Conservation (phyloP, 2,329 filamentous ascomycete genomes). For the Fusarium heterosporum region DNA sequence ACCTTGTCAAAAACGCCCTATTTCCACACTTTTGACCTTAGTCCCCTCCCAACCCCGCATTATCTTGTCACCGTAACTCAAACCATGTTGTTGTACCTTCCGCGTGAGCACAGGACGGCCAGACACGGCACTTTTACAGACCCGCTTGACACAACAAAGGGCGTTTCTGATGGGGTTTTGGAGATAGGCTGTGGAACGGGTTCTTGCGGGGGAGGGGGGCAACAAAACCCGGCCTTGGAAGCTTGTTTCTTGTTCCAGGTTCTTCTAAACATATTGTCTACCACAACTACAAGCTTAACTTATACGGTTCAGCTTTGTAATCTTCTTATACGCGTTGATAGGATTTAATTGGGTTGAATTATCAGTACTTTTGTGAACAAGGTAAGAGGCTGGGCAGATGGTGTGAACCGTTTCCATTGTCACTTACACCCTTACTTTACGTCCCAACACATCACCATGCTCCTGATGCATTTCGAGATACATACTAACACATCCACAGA, state of each 20-base stretch:
- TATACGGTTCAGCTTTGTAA: neutral
- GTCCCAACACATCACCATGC: neutral
- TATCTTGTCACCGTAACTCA: slow-evolving; percentile 16
- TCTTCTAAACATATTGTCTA: slow-evolving; percentile 8
- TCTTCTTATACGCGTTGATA: neutral
- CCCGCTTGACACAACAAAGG: slow-evolving; percentile 35
- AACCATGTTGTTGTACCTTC: slow-evolving; percentile 1
- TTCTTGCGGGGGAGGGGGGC: slow-evolving; percentile 6
- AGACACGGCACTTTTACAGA: slow-evolving; percentile 33
- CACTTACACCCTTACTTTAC: slow-evolving; percentile 12
- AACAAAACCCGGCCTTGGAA: slow-evolving; percentile 35
- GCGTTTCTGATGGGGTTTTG: slow-evolving; percentile 16
- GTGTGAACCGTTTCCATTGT: neutral
- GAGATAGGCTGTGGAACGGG: neutral
- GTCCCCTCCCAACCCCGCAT: slow-evolving; percentile 34
- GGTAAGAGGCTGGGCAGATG: neutral
- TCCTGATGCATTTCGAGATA: neutral
- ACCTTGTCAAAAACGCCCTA: slow-evolving; percentile 44
- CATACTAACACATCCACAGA: slow-evolving; percentile 29
- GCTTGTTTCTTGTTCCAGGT: slow-evolving; percentile 17
- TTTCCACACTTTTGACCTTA: slow-evolving; percentile 24
- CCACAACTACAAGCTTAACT: too few species aligned
- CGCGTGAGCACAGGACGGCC: slow-evolving; percentile 35
- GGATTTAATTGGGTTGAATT: slow-evolving; percentile 8
- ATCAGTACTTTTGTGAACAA: neutral